Evolutionary conservation across 768 basidiomycete species (phyloP).

Genomic region (Tylopilus rubrobrunneus): DNA sequence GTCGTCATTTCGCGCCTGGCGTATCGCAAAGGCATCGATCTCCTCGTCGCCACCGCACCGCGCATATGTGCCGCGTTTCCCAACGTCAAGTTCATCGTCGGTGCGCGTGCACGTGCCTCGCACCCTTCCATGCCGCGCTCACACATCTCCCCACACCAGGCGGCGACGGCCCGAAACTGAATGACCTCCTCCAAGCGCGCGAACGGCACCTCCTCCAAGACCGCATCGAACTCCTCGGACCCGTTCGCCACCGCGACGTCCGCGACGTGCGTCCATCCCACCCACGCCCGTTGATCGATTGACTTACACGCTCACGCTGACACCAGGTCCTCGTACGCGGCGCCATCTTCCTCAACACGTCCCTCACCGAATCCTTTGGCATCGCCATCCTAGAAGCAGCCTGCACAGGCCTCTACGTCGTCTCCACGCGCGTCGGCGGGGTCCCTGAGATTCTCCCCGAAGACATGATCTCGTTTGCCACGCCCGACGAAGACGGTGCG

Average conservation of each 20-base stretch:
- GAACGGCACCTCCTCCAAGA: slow-evolving; percentile 90
- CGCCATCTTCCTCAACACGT: slow-evolving; percentile 92
- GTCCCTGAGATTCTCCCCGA: slow-evolving; percentile 92
- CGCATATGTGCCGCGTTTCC: slow-evolving; percentile 83
- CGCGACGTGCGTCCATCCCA: slow-evolving; percentile 39
- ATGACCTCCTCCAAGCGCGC: slow-evolving; percentile 92
- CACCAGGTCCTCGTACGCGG: slow-evolving; percentile 78
- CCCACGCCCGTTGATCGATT: not conserved
- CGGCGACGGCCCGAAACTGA: slow-evolving; percentile 93
- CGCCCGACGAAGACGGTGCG: slow-evolving; percentile 90
- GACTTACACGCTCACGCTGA: not conserved
- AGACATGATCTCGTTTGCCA: slow-evolving; percentile 94
- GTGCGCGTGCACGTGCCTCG: slow-evolving; percentile 32
- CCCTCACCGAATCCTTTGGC: slow-evolving; percentile 93
- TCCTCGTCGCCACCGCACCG: slow-evolving; percentile 89
- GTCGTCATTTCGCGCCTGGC: slow-evolving; percentile 87
- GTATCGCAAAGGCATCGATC: slow-evolving; percentile 95
- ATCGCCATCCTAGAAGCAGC: slow-evolving; percentile 98
- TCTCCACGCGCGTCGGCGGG: slow-evolving; percentile 91
- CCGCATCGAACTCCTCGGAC: slow-evolving; percentile 84
- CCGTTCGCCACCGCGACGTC: slow-evolving; percentile 80
- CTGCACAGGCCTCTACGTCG: slow-evolving; percentile 89
- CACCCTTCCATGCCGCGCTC: not conserved
- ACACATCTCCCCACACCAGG: slow-evolving; percentile 40
- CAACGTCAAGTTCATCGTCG: slow-evolving; percentile 85